Base-by-base conservation (phyloP, 2,329 filamentous ascomycete species). In the Tympanopsis confertula region DNA sequence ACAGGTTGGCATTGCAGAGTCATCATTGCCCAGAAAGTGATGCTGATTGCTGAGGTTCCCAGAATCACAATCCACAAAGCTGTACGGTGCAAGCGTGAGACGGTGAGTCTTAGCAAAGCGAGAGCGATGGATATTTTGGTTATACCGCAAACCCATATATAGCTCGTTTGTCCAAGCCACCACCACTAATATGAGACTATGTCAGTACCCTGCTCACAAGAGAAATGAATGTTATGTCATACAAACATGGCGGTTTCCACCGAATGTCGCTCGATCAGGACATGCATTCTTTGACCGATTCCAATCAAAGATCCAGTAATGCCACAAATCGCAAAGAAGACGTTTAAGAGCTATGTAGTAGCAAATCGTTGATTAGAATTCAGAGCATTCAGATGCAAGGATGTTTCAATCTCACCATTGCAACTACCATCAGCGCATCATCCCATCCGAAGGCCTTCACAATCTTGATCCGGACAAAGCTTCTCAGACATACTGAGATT, bases 381-480 rank as follows among this genome's bases (percentile, higher is more conserved):
- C 5, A 28, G 5, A 4, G 18, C 5, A 26, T 32, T 7, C 2
- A 3, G 37, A 35, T 26, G 35, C 17, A 47, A 4, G 39, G 20
- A 3, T 39, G 3, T 14, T 37, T 36, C 40, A 13, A 19, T 19
- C n/a, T n/a, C 12, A 58, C 57, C 39, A 55, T 45, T 20, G 61
- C 60, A 24, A 45, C 39, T 1, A 52, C 35, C 59, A 64, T 64
- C 37, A 55, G 47, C 51, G 52, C 59, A 42, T 63, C 60, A 41
- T 63, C 60, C 5, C 50, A 37, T 1, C 58, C 59, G 45, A 63
- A 63, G 22, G 51, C 54, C 43, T 53, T 59, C 22, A 63, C 53
- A 12, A 63, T 39, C 4, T 43, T 42, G 2, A 50, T 36, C 17
- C 59, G 54, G 14, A 58, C 54, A 44, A 52, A 62, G 24, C 51